These are phyloP conservation scores for Pinus tabuliformis DNA, from an alignment of 75 land plant genomes.

Conservation along the genomic window DNA sequence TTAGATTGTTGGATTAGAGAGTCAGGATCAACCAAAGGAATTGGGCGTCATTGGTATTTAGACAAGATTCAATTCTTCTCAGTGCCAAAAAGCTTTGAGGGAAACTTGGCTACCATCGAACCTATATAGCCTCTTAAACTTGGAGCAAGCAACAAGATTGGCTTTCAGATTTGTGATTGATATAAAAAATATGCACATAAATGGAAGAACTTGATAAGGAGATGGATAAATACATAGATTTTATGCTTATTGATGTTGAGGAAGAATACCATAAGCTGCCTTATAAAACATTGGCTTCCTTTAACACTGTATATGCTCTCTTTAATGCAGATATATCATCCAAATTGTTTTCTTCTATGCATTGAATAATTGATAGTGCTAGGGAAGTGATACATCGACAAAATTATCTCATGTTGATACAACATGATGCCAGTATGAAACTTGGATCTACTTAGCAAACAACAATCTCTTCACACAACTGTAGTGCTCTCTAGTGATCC, in stretches of 20 bases:
- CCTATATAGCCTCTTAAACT: constrained; percentile 36
- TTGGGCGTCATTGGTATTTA: constrained; percentile 72
- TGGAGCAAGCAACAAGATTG: constrained; percentile 76
- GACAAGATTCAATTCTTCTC: constrained; percentile 53
- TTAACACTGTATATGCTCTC: constrained; percentile 70
- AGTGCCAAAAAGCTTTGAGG: constrained; percentile 46
- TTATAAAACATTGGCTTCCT: constrained; percentile 74
- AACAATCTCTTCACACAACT: no score
- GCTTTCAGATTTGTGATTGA: constrained; percentile 92
- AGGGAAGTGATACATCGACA: no score
- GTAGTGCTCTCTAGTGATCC: no score
- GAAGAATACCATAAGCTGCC: constrained; percentile 66
- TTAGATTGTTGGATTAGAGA: background rate
- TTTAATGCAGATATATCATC: constrained; percentile 75
- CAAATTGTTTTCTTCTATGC: no score
- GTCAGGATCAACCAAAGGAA: constrained; percentile 35
- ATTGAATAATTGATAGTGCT: no score
- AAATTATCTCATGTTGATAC: no score
- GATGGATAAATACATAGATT: constrained; percentile 63
- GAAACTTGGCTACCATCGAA: constrained; percentile 70
- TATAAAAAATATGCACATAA: constrained; percentile 9
- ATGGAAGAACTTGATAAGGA: constrained; percentile 49
- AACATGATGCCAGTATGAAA: no score
- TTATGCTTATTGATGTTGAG: constrained; percentile 70
- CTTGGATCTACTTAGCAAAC: no score